These are phyloP conservation scores for Oryza australiensis DNA, from an alignment of 176 grass and related monocot genomes.

Conservation along the genomic window DNA sequence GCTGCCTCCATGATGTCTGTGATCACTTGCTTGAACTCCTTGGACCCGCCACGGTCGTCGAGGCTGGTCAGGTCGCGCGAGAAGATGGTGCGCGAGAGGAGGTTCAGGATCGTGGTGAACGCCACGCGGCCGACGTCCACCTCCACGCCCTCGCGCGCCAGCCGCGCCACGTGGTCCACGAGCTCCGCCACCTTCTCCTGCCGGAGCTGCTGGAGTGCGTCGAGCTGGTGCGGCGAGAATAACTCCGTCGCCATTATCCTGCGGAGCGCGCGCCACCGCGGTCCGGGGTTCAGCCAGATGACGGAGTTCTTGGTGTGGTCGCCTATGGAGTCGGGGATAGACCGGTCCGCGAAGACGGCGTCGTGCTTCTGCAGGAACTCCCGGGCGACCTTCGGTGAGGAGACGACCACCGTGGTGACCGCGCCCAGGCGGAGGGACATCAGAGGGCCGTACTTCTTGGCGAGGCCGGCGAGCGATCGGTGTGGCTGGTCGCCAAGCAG, in stretches of 20 bases:
- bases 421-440: conserved; percentile 38
- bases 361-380: conserved; percentile 47
- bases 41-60: conserved; percentile 13
- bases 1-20: conserved; percentile 28
- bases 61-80: conserved; percentile 33
- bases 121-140: conserved; percentile 42
- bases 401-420: conserved; percentile 36
- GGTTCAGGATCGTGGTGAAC: conserved; percentile 50
- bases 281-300: neutral
- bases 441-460: conserved; percentile 17
- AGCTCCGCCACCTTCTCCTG: conserved; percentile 22
- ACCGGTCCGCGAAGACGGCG: conserved; percentile 9
- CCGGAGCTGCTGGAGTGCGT: conserved; percentile 12
- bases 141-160: neutral
- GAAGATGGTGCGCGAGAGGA: conserved; percentile 54
- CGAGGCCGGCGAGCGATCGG: conserved; percentile 36
- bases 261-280: conserved; percentile 26
- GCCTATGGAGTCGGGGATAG: neutral
- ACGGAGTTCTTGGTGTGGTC: neutral
- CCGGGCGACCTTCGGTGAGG: conserved; percentile 9
- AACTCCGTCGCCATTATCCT: conserved; percentile 24
- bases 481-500: conserved; percentile 21
- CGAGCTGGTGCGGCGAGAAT: conserved; percentile 32
- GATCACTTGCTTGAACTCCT: conserved; percentile 34
- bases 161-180: neutral